phyloP scores from a whole-genome alignment of 345 rosid genomes.

The Rhodamnia rubescens region DNA sequence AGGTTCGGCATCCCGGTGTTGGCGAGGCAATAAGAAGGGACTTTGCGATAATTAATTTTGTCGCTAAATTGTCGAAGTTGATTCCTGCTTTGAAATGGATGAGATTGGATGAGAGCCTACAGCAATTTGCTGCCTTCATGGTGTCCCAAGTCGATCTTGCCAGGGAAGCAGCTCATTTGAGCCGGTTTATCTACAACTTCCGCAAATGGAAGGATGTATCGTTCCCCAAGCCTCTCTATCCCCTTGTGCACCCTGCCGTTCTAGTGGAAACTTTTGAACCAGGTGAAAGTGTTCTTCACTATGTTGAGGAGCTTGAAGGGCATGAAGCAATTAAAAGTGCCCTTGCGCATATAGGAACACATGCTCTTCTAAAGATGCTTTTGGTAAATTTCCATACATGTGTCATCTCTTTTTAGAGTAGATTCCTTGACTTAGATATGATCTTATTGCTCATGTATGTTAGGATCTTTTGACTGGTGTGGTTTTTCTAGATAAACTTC shows the following conservation, averaged over 20 bases:
- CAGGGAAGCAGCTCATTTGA: constrained; percentile 97
- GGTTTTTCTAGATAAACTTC: background rate
- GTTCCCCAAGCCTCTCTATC: constrained; percentile 94
- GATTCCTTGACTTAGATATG: constrained; percentile 3
- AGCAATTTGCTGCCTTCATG: constrained; percentile 92
- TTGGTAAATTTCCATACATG: constrained; percentile 37
- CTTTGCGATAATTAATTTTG: constrained; percentile 65
- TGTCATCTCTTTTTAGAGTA: background rate
- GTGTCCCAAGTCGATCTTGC: constrained; percentile 99
- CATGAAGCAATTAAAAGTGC: constrained; percentile 53
- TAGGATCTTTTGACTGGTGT: background rate
- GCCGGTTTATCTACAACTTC: constrained; percentile 87
- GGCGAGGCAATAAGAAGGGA: constrained; percentile 93
- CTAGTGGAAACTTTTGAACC: constrained; percentile 90
- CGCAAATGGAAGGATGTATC: constrained; percentile 91
- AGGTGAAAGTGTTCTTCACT: constrained; percentile 81
- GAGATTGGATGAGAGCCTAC: constrained; percentile 94
- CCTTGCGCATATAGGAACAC: constrained; percentile 93
- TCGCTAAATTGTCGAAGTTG: constrained; percentile 51
- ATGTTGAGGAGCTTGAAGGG: constrained; percentile 71
- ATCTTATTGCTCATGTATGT: background rate
- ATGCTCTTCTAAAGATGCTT: constrained; percentile 98
- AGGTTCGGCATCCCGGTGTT: constrained; percentile 98
- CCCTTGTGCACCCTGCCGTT: constrained; percentile 95
- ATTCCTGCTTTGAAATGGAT: constrained; percentile 85